These are phyloP conservation scores for Podaxis sp. DNA, from an alignment of 768 basidiomycete genomes.

Conservation along the genomic window DNA sequence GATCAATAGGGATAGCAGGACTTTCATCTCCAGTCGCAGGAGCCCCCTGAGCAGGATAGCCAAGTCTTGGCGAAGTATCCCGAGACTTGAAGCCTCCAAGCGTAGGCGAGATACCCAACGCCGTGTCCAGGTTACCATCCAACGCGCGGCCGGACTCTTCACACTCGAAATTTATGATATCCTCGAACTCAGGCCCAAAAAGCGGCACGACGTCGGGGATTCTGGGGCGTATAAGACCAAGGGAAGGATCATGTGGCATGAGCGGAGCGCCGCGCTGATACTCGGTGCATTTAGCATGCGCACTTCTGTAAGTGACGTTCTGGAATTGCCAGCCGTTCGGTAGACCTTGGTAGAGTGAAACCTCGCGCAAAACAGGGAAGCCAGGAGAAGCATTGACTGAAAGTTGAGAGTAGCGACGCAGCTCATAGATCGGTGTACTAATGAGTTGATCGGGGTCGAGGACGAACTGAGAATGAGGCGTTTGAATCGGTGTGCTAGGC, in stretches of 20 bases:
- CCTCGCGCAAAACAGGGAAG: conserved; percentile 44
- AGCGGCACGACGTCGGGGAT: conserved; percentile 42
- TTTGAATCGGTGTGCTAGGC: conserved; percentile 10
- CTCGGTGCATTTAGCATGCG: conserved; percentile 35
- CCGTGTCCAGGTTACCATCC: neutral
- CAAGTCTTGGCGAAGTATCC: neutral
- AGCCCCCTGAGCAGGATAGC: neutral
- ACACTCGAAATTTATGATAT: conserved; percentile 15
- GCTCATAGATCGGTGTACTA: conserved; percentile 4
- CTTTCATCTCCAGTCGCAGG: neutral
- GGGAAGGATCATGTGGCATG: conserved; percentile 20
- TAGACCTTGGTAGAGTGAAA: conserved; percentile 45
- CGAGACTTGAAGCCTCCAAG: neutral
- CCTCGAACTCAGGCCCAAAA: conserved; percentile 27
- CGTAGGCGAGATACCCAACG: neutral
- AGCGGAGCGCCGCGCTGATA: conserved; percentile 18
- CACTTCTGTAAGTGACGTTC: conserved; percentile 34
- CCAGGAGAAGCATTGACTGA: conserved; percentile 19
- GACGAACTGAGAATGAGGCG: conserved; percentile 11
- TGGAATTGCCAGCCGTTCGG: conserved; percentile 50
- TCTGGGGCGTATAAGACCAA: conserved; percentile 28
- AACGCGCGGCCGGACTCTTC: conserved; percentile 10
- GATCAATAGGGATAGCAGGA: conserved; percentile 1
- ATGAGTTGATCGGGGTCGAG: neutral
- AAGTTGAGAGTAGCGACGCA: conserved; percentile 4